phyloP scores from a whole-genome alignment of 1,284 basidiomycete species.

The Phellinidium pouzarii region DNA sequence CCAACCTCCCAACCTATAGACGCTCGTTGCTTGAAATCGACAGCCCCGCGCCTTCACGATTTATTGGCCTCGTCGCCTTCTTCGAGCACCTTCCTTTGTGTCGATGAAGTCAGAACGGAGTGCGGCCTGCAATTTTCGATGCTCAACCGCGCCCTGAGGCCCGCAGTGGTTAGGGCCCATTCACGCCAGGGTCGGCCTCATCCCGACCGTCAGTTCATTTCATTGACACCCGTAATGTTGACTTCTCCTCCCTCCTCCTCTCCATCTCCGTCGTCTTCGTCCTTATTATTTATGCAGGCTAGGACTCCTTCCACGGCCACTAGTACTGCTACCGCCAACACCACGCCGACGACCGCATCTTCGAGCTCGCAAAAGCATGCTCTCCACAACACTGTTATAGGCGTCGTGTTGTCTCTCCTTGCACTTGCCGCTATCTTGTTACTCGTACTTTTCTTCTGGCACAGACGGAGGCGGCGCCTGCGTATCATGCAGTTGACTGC shows the following conservation, averaged over 20 bases:
- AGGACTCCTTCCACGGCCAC: background rate
- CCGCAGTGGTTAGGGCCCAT: too few species aligned
- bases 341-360: background rate
- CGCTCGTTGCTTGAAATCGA: background rate
- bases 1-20: background rate
- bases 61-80: background rate
- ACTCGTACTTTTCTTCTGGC: slow-evolving; percentile 7
- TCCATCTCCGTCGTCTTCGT: too few species aligned
- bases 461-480: slow-evolving; percentile 2
- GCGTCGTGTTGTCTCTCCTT: background rate
- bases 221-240: too few species aligned
- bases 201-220: too few species aligned
- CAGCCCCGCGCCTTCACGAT: background rate
- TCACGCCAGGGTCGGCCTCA: too few species aligned
- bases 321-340: background rate
- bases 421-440: background rate
- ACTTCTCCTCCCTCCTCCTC: too few species aligned
- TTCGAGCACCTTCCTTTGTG: too few species aligned
- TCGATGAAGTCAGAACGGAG: too few species aligned
- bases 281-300: too few species aligned
- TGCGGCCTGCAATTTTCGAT: too few species aligned
- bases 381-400: background rate
- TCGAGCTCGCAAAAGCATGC: background rate
- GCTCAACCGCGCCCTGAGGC: too few species aligned
- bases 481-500: slow-evolving; percentile 3